These are phyloP conservation scores for Stenogyne calaminthoides DNA, from an alignment of 305 asterid genomes.

Conservation along the genomic window DNA sequence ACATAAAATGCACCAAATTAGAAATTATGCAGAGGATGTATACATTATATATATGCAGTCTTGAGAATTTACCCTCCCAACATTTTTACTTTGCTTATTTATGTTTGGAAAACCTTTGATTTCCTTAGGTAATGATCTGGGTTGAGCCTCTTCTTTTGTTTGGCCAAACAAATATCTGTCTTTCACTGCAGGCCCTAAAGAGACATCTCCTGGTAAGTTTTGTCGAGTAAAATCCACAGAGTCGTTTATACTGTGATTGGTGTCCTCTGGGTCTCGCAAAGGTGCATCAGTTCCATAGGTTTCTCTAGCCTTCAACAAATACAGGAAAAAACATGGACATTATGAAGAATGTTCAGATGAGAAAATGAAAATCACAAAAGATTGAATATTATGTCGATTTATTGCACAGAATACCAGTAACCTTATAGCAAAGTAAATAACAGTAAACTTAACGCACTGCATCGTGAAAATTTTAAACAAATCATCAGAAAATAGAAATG, in stretches of 20 bases:
- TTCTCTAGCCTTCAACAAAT: constrained; percentile 39
- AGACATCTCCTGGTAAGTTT: constrained; percentile 32
- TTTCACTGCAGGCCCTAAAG: constrained; percentile 32
- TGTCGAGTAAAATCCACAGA: constrained; percentile 30
- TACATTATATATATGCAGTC: constrained; percentile 19
- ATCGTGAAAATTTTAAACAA: neutral
- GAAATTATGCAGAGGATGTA: constrained; percentile 18
- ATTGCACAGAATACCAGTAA: neutral
- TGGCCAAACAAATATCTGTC: constrained; percentile 32
- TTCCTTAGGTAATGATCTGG: constrained; percentile 33
- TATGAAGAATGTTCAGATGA: constrained; percentile 21
- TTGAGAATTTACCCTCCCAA: constrained; percentile 33
- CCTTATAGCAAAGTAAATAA: neutral
- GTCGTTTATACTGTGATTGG: constrained; percentile 27
- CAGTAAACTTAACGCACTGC: neutral
- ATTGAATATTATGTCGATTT: neutral
- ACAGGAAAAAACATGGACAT: constrained; percentile 18
- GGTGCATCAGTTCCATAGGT: constrained; percentile 35
- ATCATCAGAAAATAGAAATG: neutral
- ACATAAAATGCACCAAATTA: constrained; percentile 22
- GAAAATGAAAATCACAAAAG: constrained; percentile 16
- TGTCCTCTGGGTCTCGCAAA: constrained; percentile 29
- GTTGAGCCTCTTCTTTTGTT: constrained; percentile 37
- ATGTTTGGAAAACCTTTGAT: constrained; percentile 23
- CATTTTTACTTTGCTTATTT: constrained; percentile 31